Base-by-base conservation (phyloP, 306 rosid genomes). In the Rosa chinensis region DNA sequence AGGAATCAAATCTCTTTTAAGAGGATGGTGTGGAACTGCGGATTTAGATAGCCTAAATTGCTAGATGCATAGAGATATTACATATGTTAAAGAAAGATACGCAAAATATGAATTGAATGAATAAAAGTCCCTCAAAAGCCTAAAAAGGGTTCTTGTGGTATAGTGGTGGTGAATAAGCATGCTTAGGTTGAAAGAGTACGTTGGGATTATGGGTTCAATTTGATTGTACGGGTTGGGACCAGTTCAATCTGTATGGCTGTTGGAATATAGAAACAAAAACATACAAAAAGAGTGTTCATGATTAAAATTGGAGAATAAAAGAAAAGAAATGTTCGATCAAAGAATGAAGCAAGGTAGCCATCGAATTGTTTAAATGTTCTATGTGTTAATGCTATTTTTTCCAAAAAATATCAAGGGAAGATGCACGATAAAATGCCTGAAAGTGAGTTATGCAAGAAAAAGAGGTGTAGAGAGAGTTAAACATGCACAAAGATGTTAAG, bases 71-170 rank as follows among this genome's bases (percentile, higher is more conserved):
- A 23, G 21, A 20, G 23, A 67, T 42, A 42, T 47, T 39, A 43
- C 53, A 70, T 75, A 43, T 70, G 59, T 32, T 53, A 44, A 75
- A 20, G 23, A 71, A 76, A 81, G 64, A 55, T 48, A 55, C 58
- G 42, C 9, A 59, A 56, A 11, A 40, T 62, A 32, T 78, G 63
- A 58, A 58, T 58, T 58, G 63, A 13, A 58, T 42, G 37, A 74
- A 66, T 14, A 28, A 4, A 25, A 20, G 14, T 67, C 5, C 75
- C 76, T 74, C 67, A 75, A 80, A 74, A 80, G 76, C 84, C 70
- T 74, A 58, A 80, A 80, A 80, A 80, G 79, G 66, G n/a, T 76
- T 20, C 18, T 62, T 56, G 79, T 56, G 73, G 44, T 69, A 67
- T 48, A n/a, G 76, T 66, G 72, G 64, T 62, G 37, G 79, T 62